Conservation (phyloP, 176 grass and related monocot genomes). For the Carex scoparia region DNA sequence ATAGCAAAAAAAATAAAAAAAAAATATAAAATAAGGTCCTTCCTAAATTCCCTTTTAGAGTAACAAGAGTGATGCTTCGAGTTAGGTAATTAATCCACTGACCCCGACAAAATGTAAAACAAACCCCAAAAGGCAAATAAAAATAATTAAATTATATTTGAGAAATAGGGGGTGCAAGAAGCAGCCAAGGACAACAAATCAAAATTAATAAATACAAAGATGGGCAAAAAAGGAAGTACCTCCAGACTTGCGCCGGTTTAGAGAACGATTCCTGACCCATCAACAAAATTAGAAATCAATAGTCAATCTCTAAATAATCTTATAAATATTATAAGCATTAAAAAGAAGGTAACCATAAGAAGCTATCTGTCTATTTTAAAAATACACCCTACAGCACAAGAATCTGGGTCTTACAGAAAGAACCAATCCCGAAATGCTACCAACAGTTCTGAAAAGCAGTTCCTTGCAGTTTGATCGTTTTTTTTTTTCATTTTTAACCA, state of each 20-base stretch:
- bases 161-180: background rate
- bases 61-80: background rate
- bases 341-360: background rate
- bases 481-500: background rate
- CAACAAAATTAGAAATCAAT: background rate
- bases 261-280: constrained; percentile 13
- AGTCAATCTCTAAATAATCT: background rate
- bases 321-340: background rate
- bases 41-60: background rate
- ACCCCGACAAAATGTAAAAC: background rate
- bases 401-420: background rate
- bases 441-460: background rate
- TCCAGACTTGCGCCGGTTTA: constrained; percentile 17
- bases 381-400: background rate
- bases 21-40: background rate
- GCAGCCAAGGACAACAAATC: background rate
- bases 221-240: background rate
- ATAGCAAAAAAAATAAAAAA: background rate
- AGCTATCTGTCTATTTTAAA: background rate
- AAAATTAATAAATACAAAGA: background rate
- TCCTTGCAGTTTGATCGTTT: background rate
- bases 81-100: background rate
- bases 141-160: background rate
- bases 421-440: background rate
- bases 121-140: background rate